Evolutionary conservation across 2,329 filamentous ascomycete species (phyloP), one percentile per base, ranked within the genome.

Genomic region (Cladosporium austrohemisphaericum): DNA sequence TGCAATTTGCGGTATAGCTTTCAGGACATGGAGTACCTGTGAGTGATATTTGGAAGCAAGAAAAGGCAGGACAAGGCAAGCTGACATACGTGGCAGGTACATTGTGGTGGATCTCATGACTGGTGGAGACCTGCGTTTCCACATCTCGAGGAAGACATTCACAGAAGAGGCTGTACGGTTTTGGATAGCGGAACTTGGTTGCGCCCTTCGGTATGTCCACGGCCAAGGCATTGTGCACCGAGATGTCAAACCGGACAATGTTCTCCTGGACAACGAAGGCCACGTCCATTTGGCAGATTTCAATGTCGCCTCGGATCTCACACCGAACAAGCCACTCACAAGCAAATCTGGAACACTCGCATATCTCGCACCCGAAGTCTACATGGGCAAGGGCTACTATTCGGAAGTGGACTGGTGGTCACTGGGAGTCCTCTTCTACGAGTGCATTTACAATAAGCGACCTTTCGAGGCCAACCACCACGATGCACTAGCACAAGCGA

Each of bases 1-100:
- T 97, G 92, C 76, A 98, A 98, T 70, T 75, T 98, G 76, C 87
- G 93, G 63, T 98, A 97, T 74, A 96, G 91, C 72, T 98, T 98
- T 67, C 93, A 98, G 72, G 93, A 98, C 70, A 90, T 97, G 61
- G 93, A 98, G 70, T 98, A 98, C 72, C 86, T 98, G 89, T 95
- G 77, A 64, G 87, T 43, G 10, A 29, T 14, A 26, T 28, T 13
- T 14, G 3, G 19, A 18, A 6, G 18, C 4, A 32, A 8, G 19
- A 32, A 33, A 5, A 28, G 4, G 16, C 9, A 22, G 36, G 8
- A 13, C 5, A 6, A 33, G 9, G 14, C 31, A 1, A 4, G 25
- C 26, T 33, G 14, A 40, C 36, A 23, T 29, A 13, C 10, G 8
- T 13, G 20, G 16, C 65, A 86, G 83, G 64, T 88, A 98, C 69